Base-by-base conservation (phyloP, 805 yeast genomes). In the Candida cerambycidarum region DNA sequence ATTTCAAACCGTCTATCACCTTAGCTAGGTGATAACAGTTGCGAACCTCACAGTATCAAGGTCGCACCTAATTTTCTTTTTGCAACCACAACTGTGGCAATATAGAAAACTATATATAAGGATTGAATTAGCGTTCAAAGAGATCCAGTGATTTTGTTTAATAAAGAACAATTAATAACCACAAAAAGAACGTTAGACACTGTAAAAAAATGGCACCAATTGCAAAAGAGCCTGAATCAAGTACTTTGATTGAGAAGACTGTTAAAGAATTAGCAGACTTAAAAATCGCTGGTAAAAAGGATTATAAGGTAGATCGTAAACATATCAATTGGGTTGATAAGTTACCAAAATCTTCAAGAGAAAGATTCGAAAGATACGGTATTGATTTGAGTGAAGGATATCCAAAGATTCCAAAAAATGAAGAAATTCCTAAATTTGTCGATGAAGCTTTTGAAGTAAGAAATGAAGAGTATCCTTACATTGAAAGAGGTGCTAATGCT, bases 401-500 rank as follows among this genome's bases (percentile, higher is more conserved):
- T 38, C 65, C 65, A 10, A 43, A 38, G n/a, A 40, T 48, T 27
- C 64, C 65, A 9, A 40, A 44, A 13, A 42, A 30, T 3, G 57
- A 50, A 12, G 39, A 51, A 12, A 57, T 61, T 35, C 65, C 66
- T 15, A 55, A 46, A 12, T 61, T 59, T 44, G 41, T 60, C n/a
- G 63, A 60, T 43, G 65, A 61, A 38, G 65, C 63, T 13, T 53
- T 32, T 27, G 54, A 45, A 6, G 46, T 61, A 31, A 54, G 65
- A 47, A 49, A 54, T 32, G 33, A 50, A 18, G 53, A 52, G 41
- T 39, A 44, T 49, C 53, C 61, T 53, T 56, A 53, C 32, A 50
- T 54, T 30, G 64, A 59, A 47, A 49, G 65, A 42, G 66, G 57
- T 16, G 46, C 44, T 32, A 56, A 56, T 45, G 66, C 65, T 23